phyloP scores from a whole-genome alignment of 2,329 filamentous ascomycete genomes.

The Camptophora hylomeconis region DNA sequence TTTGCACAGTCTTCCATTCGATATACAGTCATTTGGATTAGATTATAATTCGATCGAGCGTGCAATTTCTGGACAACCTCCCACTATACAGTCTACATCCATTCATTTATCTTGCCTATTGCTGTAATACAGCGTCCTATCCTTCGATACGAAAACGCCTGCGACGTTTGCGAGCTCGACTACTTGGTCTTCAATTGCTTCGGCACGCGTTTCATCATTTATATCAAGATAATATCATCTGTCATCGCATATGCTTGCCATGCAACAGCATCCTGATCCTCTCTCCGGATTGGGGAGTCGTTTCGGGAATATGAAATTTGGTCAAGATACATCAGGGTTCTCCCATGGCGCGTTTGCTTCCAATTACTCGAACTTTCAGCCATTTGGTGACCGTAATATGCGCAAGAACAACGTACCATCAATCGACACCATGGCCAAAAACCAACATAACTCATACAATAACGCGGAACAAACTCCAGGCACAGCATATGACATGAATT shows the following conservation, averaged over 20 bases:
- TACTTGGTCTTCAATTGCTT: no score
- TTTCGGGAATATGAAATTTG: constrained; percentile 42
- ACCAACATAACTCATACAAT: constrained; percentile 39
- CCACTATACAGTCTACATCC: no score
- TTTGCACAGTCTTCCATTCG: constrained; percentile 21
- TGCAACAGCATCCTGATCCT: constrained; percentile 75
- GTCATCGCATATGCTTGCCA: constrained; percentile 52
- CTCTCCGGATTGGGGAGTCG: constrained; percentile 13
- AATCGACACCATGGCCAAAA: constrained; percentile 72
- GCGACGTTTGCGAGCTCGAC: no score
- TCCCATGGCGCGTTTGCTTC: constrained; percentile 86
- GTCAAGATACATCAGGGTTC: constrained; percentile 67
- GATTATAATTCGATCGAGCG: no score
- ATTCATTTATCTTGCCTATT: no score
- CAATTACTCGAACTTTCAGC: constrained; percentile 56
- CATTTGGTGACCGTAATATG: constrained; percentile 76
- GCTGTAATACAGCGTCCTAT: no score
- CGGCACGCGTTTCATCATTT: no score
- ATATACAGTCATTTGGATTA: no score
- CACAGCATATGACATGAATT: constrained; percentile 93
- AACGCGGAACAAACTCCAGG: constrained; percentile 67
- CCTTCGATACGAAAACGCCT: no score
- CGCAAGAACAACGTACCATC: constrained; percentile 73
- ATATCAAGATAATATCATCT: constrained; percentile 73
- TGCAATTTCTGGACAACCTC: no score